A percentile compares a stretch with the other conserved stretches of the same genome.
Conservation (phyloP, 305 asterid genomes). For the Plantago coronopus region DNA sequence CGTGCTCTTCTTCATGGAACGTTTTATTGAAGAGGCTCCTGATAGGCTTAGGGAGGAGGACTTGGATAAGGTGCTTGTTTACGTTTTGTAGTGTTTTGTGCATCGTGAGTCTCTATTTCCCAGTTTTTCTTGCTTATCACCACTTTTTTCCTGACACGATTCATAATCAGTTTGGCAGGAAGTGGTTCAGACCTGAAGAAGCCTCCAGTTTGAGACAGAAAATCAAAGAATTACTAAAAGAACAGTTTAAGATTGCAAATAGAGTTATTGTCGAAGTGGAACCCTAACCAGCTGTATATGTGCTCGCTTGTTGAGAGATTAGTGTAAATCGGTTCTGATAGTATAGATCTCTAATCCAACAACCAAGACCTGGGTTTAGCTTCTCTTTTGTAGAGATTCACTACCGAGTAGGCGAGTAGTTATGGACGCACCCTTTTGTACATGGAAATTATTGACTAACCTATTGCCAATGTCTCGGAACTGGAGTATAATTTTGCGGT, state of each 20-base stretch:
- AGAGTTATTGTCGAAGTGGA: conserved; percentile 23
- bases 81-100: conserved; percentile 7
- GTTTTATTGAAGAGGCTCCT: conserved; percentile 67
- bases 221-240: conserved; percentile 38
- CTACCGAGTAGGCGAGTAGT: background rate
- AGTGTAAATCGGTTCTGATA: conserved; percentile 24
- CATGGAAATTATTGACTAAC: too few species aligned
- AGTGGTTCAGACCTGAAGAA: conserved; percentile 74
- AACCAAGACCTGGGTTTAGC: conserved; percentile 11
- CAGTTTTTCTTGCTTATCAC: conserved; percentile 5
- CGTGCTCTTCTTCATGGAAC: conserved; percentile 81
- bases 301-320: conserved; percentile 15
- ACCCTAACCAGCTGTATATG: conserved; percentile 15
- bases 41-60: conserved; percentile 55
- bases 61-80: conserved; percentile 53
- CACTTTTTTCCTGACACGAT: background rate
- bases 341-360: conserved; percentile 16
- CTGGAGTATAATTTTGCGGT: too few species aligned
- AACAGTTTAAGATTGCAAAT: conserved; percentile 45
- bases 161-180: conserved; percentile 63
- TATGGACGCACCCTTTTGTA: conserved; percentile 6
- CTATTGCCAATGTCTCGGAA: too few species aligned
- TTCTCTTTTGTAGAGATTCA: conserved; percentile 13
- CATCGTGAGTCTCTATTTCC: background rate
- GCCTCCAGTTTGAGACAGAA: conserved; percentile 66